A percentile compares a stretch with the other conserved stretches of the same genome.
Evolutionary conservation across 306 rosid species (phyloP).

Genomic region (Purshia tridentata): DNA sequence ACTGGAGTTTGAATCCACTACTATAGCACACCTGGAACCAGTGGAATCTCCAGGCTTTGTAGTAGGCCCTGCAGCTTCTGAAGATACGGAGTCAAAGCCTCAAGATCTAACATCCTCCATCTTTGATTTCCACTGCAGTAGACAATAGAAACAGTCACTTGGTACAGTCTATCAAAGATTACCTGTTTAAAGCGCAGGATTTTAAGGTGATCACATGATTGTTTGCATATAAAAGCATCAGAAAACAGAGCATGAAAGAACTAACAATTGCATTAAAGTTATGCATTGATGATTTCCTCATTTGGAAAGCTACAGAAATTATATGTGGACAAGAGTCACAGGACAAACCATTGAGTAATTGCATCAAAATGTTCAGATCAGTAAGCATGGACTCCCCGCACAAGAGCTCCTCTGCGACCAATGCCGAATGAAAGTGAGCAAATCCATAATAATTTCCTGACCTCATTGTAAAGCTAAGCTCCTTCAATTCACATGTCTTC

Average conservation of each 20-base stretch:
- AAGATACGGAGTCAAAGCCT: no score
- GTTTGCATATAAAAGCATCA: neutral
- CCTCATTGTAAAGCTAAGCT: neutral
- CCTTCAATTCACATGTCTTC: neutral
- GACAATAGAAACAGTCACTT: no score
- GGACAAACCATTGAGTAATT: neutral
- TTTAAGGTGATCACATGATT: neutral
- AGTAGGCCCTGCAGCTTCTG: no score
- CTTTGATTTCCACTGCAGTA: no score
- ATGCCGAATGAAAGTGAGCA: no score
- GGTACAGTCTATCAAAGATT: no score
- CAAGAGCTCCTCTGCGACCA: no score
- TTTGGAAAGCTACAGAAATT: constrained; percentile 4
- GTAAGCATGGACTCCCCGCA: neutral
- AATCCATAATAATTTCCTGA: neutral
- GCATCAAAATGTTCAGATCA: neutral
- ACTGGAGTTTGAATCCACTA: no score
- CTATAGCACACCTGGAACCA: no score
- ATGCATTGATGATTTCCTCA: neutral
- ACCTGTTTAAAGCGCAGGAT: neutral
- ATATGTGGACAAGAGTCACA: neutral
- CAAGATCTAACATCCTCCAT: no score
- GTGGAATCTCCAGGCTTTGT: no score
- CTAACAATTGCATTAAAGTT: neutral
- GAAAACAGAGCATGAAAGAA: neutral